These are phyloP conservation scores for Trichoderma sp. DNA, from an alignment of 2,329 filamentous ascomycete genomes.

Conservation along the genomic window DNA sequence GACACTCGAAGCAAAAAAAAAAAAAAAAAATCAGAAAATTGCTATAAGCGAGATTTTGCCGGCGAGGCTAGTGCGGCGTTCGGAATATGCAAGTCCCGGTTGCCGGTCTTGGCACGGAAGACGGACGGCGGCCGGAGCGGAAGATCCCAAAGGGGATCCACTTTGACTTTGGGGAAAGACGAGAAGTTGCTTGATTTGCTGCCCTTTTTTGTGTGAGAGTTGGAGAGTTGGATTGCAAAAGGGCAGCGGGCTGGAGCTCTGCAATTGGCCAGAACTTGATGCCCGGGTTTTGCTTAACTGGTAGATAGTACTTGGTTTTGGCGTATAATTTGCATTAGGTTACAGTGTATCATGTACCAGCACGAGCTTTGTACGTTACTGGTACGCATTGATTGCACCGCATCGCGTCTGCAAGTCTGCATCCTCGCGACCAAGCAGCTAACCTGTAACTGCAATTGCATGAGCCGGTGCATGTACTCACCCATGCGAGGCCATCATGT, in stretches of 20 bases:
- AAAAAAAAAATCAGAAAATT: slow-evolving; percentile 26
- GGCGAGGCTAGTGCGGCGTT: slow-evolving; percentile 25
- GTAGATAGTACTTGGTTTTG: neutral
- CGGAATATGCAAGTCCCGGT: slow-evolving; percentile 37
- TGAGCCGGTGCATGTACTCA: neutral
- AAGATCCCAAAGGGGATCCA: slow-evolving; percentile 19
- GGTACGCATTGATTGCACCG: neutral
- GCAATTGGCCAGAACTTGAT: neutral
- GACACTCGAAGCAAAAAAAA: neutral
- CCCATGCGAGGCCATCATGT: neutral
- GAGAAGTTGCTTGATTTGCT: neutral
- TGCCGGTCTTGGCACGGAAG: slow-evolving; percentile 23
- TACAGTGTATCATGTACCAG: neutral
- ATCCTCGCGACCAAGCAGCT: neutral
- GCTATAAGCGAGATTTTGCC: slow-evolving; percentile 28
- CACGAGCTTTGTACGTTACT: neutral
- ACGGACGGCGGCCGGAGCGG: slow-evolving; percentile 21
- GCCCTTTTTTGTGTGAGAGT: neutral
- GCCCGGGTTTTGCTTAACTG: neutral
- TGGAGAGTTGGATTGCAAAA: neutral
- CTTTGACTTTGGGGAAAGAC: neutral
- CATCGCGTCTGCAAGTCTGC: neutral
- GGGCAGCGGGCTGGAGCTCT: neutral
- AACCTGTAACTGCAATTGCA: neutral
- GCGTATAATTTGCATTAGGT: neutral